Evolutionary conservation across 2,329 filamentous ascomycete genomes (phyloP).

Genomic region (Trichoderma hamatum): DNA sequence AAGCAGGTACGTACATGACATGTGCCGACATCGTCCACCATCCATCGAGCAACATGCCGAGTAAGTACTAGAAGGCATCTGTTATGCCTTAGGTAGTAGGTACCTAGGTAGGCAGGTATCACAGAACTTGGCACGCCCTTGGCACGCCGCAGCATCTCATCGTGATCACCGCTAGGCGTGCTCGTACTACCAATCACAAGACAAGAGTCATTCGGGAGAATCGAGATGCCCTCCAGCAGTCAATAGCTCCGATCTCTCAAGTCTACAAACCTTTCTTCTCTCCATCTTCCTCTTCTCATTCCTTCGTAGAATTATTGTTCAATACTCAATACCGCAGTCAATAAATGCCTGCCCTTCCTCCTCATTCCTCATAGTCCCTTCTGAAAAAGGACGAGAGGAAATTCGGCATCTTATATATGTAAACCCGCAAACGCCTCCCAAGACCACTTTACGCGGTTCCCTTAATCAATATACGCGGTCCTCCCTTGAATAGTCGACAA

Average conservation of each 20-base stretch:
- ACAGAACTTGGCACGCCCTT: background rate
- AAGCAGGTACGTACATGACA: background rate
- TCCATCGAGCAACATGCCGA: background rate
- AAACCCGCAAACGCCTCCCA: background rate
- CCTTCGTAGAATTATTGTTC: background rate
- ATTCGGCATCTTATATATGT: background rate
- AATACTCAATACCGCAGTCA: constrained; percentile 19
- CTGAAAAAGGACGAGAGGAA: background rate
- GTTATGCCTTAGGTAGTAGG: no score
- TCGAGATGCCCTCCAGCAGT: background rate
- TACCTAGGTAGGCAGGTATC: background rate
- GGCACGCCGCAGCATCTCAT: background rate
- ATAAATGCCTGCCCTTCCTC: constrained; percentile 16
- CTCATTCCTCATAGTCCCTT: constrained; percentile 2
- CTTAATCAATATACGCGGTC: constrained; percentile 12
- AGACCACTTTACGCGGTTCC: constrained; percentile 23
- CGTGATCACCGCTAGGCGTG: background rate
- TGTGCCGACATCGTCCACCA: background rate
- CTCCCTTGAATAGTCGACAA: background rate
- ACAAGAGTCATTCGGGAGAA: background rate
- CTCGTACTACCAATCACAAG: background rate
- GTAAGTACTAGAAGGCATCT: background rate
- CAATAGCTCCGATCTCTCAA: background rate
- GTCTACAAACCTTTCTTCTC: background rate
- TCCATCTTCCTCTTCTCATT: background rate